Conservation (phyloP, 495 filamentous ascomycete species). For the Aspergillus nanangensis region DNA sequence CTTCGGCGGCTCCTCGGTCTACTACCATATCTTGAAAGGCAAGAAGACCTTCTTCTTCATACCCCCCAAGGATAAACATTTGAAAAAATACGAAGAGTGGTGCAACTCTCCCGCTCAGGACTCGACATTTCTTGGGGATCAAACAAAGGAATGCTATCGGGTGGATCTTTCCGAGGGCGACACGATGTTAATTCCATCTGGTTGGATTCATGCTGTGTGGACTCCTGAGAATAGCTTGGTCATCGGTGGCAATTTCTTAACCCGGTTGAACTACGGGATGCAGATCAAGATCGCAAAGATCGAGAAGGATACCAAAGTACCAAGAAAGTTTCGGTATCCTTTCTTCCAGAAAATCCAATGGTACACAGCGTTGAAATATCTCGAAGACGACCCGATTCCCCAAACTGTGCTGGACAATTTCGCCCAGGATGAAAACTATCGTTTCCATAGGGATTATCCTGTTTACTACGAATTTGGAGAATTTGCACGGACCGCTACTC, state of each 20-base stretch:
- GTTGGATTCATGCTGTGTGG: constrained; percentile 81
- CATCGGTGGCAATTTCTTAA: constrained; percentile 75
- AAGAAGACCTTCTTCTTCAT: constrained; percentile 80
- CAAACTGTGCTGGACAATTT: constrained; percentile 52
- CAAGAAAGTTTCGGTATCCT: constrained; percentile 66
- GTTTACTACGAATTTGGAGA: constrained; percentile 57
- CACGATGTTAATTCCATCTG: constrained; percentile 75
- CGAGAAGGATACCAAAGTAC: constrained; percentile 69
- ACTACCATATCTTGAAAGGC: constrained; percentile 72
- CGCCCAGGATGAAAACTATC: constrained; percentile 45
- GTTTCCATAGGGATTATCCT: constrained; percentile 51
- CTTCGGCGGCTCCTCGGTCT: constrained; percentile 75
- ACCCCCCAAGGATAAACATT: constrained; percentile 65
- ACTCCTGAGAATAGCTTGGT: constrained; percentile 72
- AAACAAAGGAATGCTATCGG: constrained; percentile 70
- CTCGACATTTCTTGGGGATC: constrained; percentile 59
- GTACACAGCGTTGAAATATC: constrained; percentile 63
- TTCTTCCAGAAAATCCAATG: constrained; percentile 74
- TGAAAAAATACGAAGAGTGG: constrained; percentile 78
- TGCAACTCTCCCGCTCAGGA: constrained; percentile 70
- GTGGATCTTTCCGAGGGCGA: constrained; percentile 70
- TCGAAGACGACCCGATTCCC: constrained; percentile 64
- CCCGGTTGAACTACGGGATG: constrained; percentile 64
- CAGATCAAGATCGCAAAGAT: constrained; percentile 68
- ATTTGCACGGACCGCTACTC: constrained; percentile 43